Conservation (phyloP, 2,329 filamentous ascomycete species). For the Myriosclerotinia scirpicola region DNA sequence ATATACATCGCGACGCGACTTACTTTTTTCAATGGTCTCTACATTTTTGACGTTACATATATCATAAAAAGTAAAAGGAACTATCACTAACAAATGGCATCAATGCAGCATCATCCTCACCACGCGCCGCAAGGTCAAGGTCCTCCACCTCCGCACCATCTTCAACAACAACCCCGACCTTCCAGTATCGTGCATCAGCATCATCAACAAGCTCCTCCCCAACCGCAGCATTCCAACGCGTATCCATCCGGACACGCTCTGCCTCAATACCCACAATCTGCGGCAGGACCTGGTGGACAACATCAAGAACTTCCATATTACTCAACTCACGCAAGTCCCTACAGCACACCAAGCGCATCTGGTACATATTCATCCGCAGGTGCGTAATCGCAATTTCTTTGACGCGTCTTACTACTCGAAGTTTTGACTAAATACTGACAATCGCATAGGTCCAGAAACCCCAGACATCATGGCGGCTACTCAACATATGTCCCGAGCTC, state of each 20-base stretch:
- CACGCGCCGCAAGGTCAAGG: constrained; percentile 64
- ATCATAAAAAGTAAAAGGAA: constrained; percentile 27
- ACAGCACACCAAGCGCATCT: constrained; percentile 77
- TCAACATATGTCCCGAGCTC: constrained; percentile 66
- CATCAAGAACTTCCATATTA: constrained; percentile 75
- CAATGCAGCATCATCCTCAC: constrained; percentile 71
- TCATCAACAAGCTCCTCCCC: constrained; percentile 63
- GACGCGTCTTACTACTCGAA: constrained; percentile 26
- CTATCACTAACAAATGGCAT: constrained; percentile 35
- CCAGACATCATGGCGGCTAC: constrained; percentile 67
- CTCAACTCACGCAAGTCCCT: constrained; percentile 75
- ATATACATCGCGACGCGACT: constrained; percentile 40
- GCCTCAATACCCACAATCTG: constrained; percentile 66
- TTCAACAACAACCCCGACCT: constrained; percentile 66
- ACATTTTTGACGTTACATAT: constrained; percentile 35
- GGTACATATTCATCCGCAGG: constrained; percentile 86
- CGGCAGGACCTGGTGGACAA: constrained; percentile 61
- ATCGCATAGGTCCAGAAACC: constrained; percentile 48
- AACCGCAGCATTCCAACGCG: constrained; percentile 60
- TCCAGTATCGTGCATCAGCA: constrained; percentile 70
- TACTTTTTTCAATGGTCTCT: constrained; percentile 40
- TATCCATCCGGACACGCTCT: constrained; percentile 69
- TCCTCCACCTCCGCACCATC: constrained; percentile 62
- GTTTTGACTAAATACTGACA: constrained; percentile 26
- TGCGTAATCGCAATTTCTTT: constrained; percentile 45